A percentile compares a stretch with the other conserved stretches of the same genome.
These are phyloP conservation scores for Kwoniella sp. DNA, from an alignment of 768 basidiomycete genomes.

Conservation along the genomic window DNA sequence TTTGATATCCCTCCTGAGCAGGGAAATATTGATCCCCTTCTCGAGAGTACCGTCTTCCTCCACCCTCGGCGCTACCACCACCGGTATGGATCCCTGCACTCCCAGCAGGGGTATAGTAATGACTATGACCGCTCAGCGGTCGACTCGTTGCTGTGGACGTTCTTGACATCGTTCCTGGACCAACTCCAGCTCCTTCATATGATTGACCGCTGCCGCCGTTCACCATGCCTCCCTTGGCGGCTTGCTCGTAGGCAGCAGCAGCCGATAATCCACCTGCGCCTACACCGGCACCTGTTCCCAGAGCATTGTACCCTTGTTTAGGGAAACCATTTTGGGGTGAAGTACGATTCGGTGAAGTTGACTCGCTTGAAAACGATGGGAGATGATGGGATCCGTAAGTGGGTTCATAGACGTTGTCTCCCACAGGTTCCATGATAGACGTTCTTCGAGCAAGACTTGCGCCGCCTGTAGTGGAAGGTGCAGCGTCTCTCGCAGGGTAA, in stretches of 20 bases:
- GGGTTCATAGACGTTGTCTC: constrained; percentile 28
- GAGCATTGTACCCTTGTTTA: neutral
- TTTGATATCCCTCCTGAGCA: neutral
- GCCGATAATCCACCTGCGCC: constrained; percentile 4
- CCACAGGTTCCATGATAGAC: constrained; percentile 33
- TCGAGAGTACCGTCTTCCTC: neutral
- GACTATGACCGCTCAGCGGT: constrained; percentile 21
- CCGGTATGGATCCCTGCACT: neutral
- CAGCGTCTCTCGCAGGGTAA: constrained; percentile 11
- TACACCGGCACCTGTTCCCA: neutral
- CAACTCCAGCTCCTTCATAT: neutral
- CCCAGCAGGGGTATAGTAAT: constrained; percentile 24
- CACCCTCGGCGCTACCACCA: neutral
- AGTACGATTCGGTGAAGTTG: neutral
- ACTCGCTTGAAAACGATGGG: constrained; percentile 13
- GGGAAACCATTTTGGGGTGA: neutral
- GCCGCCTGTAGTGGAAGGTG: neutral
- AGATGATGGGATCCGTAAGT: constrained; percentile 16
- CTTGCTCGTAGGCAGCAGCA: constrained; percentile 28
- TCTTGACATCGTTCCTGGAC: constrained; percentile 8
- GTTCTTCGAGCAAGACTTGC: constrained; percentile 20
- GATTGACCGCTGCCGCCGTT: neutral
- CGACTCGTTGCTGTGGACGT: constrained; percentile 12
- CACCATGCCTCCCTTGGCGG: constrained; percentile 20
- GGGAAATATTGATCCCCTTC: constrained; percentile 1